A percentile compares a stretch with the other conserved stretches of the same genome.
Conservation (phyloP, 768 basidiomycete genomes). For the Clathrus columnatus region DNA sequence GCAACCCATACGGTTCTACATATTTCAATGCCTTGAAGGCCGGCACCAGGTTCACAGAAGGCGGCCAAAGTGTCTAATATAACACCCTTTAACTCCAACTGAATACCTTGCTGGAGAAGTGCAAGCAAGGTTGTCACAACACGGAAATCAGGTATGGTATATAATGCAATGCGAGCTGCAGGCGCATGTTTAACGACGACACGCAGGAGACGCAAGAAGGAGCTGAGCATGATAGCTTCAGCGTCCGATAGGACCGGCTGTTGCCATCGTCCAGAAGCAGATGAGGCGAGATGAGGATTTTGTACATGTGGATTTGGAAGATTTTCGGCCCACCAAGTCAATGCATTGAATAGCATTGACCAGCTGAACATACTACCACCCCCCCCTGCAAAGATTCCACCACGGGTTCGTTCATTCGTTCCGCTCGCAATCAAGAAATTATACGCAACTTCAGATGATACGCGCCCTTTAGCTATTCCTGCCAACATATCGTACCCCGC, state of each 20-base stretch:
- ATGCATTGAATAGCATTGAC: slow-evolving; percentile 32
- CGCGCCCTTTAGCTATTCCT: slow-evolving; percentile 75
- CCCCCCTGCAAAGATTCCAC: slow-evolving; percentile 57
- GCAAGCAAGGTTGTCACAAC: slow-evolving; percentile 74
- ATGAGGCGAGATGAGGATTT: slow-evolving; percentile 23
- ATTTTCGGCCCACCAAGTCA: slow-evolving; percentile 79
- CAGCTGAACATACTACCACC: slow-evolving; percentile 27
- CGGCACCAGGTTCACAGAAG: slow-evolving; percentile 77
- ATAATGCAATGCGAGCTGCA: slow-evolving; percentile 69
- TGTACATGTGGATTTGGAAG: slow-evolving; percentile 40
- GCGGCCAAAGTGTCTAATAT: slow-evolving; percentile 73
- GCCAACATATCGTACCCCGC: slow-evolving; percentile 85
- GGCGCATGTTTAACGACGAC: slow-evolving; percentile 69
- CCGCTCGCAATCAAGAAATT: slow-evolving; percentile 81
- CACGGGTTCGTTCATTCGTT: slow-evolving; percentile 16
- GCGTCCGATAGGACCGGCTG: slow-evolving; percentile 45
- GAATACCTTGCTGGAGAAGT: slow-evolving; percentile 71
- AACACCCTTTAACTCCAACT: slow-evolving; percentile 84
- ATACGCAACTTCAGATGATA: slow-evolving; percentile 79
- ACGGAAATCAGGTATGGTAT: slow-evolving; percentile 68
- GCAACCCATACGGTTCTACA: slow-evolving; percentile 75
- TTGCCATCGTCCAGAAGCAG: slow-evolving; percentile 15
- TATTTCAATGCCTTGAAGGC: slow-evolving; percentile 62
- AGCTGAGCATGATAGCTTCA: slow-evolving; percentile 69
- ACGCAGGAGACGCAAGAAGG: slow-evolving; percentile 73